Percentiles rank a stretch among this genome's conserved stretches.
These are phyloP conservation scores for Trametes elegans DNA, from an alignment of 768 basidiomycete genomes.

Conservation along the genomic window DNA sequence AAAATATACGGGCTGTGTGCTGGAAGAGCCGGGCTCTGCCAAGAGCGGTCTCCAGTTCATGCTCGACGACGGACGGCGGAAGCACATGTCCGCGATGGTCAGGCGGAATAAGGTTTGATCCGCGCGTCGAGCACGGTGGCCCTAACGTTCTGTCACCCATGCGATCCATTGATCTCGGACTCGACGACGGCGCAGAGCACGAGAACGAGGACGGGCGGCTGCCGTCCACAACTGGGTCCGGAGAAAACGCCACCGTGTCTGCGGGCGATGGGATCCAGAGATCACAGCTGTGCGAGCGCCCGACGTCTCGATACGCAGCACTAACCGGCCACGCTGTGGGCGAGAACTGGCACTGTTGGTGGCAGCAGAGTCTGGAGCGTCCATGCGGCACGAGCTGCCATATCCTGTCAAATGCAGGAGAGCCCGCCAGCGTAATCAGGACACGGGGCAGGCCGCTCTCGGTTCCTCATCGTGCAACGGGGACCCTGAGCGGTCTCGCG, in stretches of 20 bases:
- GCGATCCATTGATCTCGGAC: slow-evolving; percentile 11
- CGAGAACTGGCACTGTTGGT: not conserved
- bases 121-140: not conserved
- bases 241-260: not conserved
- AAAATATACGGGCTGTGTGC: not conserved
- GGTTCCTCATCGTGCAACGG: slow-evolving; percentile 5
- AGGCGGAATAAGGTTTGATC: slow-evolving; percentile 9
- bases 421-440: not conserved
- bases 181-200: not conserved
- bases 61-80: not conserved
- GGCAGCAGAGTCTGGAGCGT: not conserved
- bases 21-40: not conserved
- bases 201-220: not conserved
- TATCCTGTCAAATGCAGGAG: not conserved
- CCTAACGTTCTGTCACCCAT: slow-evolving; percentile 4
- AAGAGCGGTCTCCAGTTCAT: not conserved
- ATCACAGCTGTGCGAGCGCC: not conserved
- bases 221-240: not conserved
- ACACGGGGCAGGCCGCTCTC: not conserved
- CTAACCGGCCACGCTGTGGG: not conserved
- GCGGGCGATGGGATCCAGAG: not conserved
- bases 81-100: not conserved
- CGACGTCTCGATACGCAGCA: not conserved
- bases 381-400: not conserved
- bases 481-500: not conserved